Base-by-base conservation (phyloP, 139 green algal species). In the Klebsormidium nitens region DNA sequence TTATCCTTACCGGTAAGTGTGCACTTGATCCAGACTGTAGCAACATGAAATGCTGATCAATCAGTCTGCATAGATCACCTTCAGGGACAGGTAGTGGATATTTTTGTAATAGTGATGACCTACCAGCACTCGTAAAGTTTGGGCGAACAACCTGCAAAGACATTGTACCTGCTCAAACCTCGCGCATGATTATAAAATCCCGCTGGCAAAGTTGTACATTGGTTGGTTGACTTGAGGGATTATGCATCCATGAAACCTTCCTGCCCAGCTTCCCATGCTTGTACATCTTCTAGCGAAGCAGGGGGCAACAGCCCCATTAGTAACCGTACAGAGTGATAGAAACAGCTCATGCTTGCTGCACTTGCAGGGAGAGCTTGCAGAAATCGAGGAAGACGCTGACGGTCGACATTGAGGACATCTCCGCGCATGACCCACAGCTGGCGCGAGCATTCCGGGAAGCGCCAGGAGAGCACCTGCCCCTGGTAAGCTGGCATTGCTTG, bases 381-480 rank as follows among this genome's bases (percentile, higher is more conserved):
- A n/a, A 29, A 36, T 58, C 68, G 0, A 37, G 49, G 0, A 59
- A 37, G 3, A 46, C 66, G 29, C 52, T 79, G 5, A 29, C 57
- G 46, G 65, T 83, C 23, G 36, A 78, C 26, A n/a, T 85, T 6
- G 78, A 85, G 37, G 59, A 86, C 66, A 32, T 86, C 31, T 38
- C 59, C 36, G 36, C 31, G 29, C 81, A 84, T 63, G 83, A 91
- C 52, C 42, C 61, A 1, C 61, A 78, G 2, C 83, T 95, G 5
- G 84, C 82, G 31, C 66, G 75, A 3, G 55, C 66, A 31, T 67
- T 96, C 47, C 80, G 87, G 47, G 59, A 76, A 14, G 66, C 74
- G 36, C 90, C 90, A 3, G 44, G 83, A 19, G 85, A 90, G 55
- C 81, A 87, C 69, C 79, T 96, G 46, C 89, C 89, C 0, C 56